Conservation (phyloP, 495 filamentous ascomycete species). For the Penicillium angulare region DNA sequence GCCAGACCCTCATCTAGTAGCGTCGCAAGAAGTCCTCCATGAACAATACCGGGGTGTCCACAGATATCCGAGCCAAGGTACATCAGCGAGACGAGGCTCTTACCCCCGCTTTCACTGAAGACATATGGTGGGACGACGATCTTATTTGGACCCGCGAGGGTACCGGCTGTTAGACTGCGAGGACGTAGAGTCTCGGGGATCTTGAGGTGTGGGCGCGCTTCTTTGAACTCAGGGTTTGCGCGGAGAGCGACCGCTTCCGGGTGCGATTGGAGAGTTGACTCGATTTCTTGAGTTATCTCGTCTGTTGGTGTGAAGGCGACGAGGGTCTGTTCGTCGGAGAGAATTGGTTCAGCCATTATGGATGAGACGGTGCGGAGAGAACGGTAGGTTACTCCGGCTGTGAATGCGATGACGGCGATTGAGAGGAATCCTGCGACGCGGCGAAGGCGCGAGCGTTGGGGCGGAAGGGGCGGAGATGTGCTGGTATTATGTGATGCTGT, state of each 20-base stretch:
- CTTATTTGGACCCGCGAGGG: constrained; percentile 69
- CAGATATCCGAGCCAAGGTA: constrained; percentile 83
- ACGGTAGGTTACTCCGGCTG: constrained; percentile 29
- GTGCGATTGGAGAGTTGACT: constrained; percentile 72
- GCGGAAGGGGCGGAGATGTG: neutral
- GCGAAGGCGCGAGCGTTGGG: constrained; percentile 33
- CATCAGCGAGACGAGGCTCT: constrained; percentile 67
- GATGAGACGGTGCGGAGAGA: constrained; percentile 21
- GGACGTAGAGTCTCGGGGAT: constrained; percentile 63
- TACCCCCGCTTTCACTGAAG: constrained; percentile 70
- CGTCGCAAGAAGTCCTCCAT: constrained; percentile 89
- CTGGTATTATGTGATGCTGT: too few species aligned
- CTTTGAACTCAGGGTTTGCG: constrained; percentile 61
- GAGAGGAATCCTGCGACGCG: constrained; percentile 39
- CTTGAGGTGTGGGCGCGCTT: constrained; percentile 84
- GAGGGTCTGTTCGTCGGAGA: constrained; percentile 72
- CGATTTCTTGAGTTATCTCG: constrained; percentile 58
- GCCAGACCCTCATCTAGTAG: constrained; percentile 90
- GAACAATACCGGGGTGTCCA: constrained; percentile 88
- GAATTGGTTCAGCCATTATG: constrained; percentile 48
- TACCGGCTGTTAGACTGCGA: constrained; percentile 81
- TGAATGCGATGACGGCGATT: constrained; percentile 37
- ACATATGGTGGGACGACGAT: constrained; percentile 80
- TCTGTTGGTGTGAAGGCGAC: constrained; percentile 62
- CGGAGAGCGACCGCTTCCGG: constrained; percentile 68